phyloP scores from a whole-genome alignment of 2,329 filamentous ascomycete species.

The Penicillium glabrum region DNA sequence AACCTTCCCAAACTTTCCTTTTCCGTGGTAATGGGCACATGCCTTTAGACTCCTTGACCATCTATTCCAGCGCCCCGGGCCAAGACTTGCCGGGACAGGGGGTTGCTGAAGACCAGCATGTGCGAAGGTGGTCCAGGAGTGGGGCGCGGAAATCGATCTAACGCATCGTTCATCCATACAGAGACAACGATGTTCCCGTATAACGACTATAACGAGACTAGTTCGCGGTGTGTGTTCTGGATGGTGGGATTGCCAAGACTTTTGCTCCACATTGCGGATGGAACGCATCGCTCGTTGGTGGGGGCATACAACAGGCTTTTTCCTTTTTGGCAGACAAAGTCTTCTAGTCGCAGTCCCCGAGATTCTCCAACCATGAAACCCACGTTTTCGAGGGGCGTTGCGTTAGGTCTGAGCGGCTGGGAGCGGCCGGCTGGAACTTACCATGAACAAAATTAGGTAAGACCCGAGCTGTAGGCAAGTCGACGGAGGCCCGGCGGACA shows the following conservation, averaged over 20 bases:
- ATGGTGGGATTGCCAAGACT: conserved; percentile 1
- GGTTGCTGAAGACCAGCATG: background rate
- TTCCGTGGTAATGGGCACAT: background rate
- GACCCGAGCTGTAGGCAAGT: background rate
- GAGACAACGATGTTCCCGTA: conserved; percentile 7
- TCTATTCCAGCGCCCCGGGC: background rate
- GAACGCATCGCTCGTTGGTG: conserved; percentile 4
- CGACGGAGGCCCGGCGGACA: background rate
- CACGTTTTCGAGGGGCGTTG: background rate
- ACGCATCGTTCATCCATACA: conserved; percentile 1
- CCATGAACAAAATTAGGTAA: background rate
- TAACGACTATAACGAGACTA: conserved; percentile 2
- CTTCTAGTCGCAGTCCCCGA: conserved; percentile 10
- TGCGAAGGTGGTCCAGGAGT: background rate
- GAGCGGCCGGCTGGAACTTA: background rate
- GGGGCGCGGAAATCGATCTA: background rate
- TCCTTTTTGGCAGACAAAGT: conserved; percentile 1
- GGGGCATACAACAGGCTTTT: background rate
- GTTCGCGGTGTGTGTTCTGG: background rate
- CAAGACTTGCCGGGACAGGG: background rate
- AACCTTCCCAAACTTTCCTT: background rate
- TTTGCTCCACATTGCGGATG: conserved; percentile 3
- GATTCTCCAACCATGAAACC: conserved; percentile 2
- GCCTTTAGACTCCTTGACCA: background rate
- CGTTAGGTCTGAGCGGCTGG: background rate